These are phyloP conservation scores for Zygosaccharomyces gambellarensis DNA, from an alignment of 805 yeast genomes.

Conservation along the genomic window DNA sequence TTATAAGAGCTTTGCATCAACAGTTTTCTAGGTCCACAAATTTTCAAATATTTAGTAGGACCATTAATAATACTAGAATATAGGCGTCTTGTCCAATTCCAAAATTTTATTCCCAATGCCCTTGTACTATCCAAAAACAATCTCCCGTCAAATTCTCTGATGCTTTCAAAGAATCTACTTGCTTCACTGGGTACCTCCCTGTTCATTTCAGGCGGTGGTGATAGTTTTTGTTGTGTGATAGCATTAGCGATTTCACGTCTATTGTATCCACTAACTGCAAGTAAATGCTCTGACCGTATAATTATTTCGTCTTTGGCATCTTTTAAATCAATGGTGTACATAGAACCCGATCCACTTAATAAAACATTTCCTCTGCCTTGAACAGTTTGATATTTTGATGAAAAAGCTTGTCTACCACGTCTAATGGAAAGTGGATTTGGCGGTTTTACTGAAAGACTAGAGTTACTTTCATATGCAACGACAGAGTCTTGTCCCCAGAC, in stretches of 20 bases:
- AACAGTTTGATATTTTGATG: slow-evolving; percentile 20
- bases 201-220: slow-evolving; percentile 1
- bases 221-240: slow-evolving; percentile 13
- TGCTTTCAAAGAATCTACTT: not conserved
- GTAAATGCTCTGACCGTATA: slow-evolving; percentile 28
- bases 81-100: slow-evolving; percentile 12
- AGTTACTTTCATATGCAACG: slow-evolving; percentile 29
- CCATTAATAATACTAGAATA: slow-evolving; percentile 20
- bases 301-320: slow-evolving; percentile 25
- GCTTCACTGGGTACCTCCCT: slow-evolving; percentile 1
- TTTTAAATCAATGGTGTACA: slow-evolving; percentile 28
- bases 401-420: slow-evolving; percentile 11
- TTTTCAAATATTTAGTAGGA: slow-evolving; percentile 24
- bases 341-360: slow-evolving; percentile 26
- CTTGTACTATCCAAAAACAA: slow-evolving; percentile 15
- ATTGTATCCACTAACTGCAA: slow-evolving; percentile 32
- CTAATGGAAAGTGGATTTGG: slow-evolving; percentile 9
- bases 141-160: slow-evolving; percentile 16
- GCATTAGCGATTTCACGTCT: slow-evolving; percentile 26
- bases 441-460: slow-evolving; percentile 22
- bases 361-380: slow-evolving; percentile 34
- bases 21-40: slow-evolving; percentile 34
- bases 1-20: slow-evolving; percentile 30
- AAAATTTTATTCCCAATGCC: slow-evolving; percentile 4
- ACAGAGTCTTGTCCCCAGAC: slow-evolving; percentile 28